Base-by-base conservation (phyloP, 768 basidiomycete genomes). In the Sarcodon aspratus region DNA sequence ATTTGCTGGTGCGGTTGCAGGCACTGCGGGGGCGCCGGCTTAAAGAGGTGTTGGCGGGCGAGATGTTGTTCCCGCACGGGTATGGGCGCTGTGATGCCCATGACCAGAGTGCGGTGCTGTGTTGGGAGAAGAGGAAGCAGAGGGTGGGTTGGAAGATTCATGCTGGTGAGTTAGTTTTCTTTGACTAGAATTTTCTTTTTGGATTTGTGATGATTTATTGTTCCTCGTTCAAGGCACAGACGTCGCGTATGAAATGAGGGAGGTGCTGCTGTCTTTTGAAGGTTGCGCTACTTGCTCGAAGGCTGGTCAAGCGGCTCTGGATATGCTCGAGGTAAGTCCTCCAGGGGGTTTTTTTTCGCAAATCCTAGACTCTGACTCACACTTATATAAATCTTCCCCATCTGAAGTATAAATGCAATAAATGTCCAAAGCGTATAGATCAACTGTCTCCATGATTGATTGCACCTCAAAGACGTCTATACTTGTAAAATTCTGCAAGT, bases 61-160 rank as follows among this genome's bases (percentile, higher is more conserved):
- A 85, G 57, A 75, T 79, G 33, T 69, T 86, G 42, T 87, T 86
- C 57, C 84, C 84, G 15, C 78, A 82, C 61, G 80, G 82, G 17
- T 86, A 85, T 50, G 81, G 84, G 3, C 63, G 64, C 50, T 87
- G 84, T 59, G 38, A 64, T n/a, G 59, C 62, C 36, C 83, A 85
- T 61, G 63, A 61, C 44, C 66, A 68, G 27, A 58, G 66, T 36
- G 73, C 78, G 1, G 61, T 54, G 37, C 60, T 62, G 5, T 57
- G 63, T 13, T 86, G 83, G 84, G 72, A 78, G 47, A 63, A 66
- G 38, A 65, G 68, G 47, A 74, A 76, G 48, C 66, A 64, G 52
- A 59, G 65, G 33, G 57, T 82, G 21, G 66, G 70, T 10, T 59
- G 61, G 18, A 67, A 68, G 54, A 68, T 82, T 32, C 74, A 83